Percentiles rank a stretch among this genome's conserved stretches.
Evolutionary conservation across 805 yeast species (phyloP).

Genomic region (Hanseniaspora occidentalis): DNA sequence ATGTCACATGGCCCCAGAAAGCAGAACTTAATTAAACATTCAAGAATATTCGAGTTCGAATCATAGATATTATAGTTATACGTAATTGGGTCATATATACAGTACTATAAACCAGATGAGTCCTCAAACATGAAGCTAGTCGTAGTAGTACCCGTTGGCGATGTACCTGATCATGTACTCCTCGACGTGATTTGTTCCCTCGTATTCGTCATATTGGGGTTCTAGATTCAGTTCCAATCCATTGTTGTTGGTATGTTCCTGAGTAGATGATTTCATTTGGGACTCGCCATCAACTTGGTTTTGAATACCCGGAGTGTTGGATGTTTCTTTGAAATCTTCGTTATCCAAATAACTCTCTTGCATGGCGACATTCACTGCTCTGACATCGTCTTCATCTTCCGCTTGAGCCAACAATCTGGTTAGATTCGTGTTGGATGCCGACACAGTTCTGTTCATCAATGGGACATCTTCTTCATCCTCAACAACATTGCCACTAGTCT

Average conservation of each 20-base stretch:
- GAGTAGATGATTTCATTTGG: no score
- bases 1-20: no score
- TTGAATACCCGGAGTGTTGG: slow-evolving; percentile 8
- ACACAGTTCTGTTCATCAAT: no score
- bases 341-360: slow-evolving; percentile 73
- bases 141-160: slow-evolving; percentile 65
- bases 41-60: no score
- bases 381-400: slow-evolving; percentile 85
- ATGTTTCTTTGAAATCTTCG: slow-evolving; percentile 63
- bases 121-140: no score
- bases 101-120: no score
- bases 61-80: no score
- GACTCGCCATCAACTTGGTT: no score
- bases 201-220: slow-evolving; percentile 24
- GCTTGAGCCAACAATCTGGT: slow-evolving; percentile 74
- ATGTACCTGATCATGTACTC: slow-evolving; percentile 92
- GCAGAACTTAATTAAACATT: no score
- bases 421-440: slow-evolving; percentile 24
- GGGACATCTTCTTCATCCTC: slow-evolving; percentile 21
- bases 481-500: slow-evolving; percentile 3
- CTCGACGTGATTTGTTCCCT: slow-evolving; percentile 69
- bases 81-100: no score
- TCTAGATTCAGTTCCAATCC: slow-evolving; percentile 8
- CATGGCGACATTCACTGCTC: slow-evolving; percentile 84
- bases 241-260: no score